These are phyloP conservation scores for Corylus americana DNA, from an alignment of 306 rosid genomes.

Conservation along the genomic window DNA sequence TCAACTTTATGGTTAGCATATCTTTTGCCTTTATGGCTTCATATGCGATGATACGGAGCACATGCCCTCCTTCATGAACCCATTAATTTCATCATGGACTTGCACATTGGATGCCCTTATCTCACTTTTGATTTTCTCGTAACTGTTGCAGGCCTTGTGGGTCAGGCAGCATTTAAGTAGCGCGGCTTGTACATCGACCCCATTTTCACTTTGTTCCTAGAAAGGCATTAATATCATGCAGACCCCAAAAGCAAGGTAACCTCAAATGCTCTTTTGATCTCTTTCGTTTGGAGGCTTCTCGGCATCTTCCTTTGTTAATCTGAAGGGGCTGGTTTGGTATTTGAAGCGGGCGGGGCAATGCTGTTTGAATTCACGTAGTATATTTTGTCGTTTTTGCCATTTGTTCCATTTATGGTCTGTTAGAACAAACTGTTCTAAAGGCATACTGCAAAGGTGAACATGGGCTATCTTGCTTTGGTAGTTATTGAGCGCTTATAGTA, in stretches of 20 bases:
- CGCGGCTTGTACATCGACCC: conserved; percentile 37
- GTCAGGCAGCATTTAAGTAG: conserved; percentile 69
- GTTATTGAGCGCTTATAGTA: background rate
- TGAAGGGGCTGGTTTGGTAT: conserved; percentile 6
- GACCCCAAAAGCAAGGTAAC: conserved; percentile 94
- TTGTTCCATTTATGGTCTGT: background rate
- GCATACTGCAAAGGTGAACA: conserved; percentile 5
- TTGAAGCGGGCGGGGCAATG: conserved; percentile 3
- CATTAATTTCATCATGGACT: conserved; percentile 51
- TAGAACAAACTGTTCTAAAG: background rate
- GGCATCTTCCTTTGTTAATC: conserved; percentile 21
- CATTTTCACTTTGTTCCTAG: conserved; percentile 28
- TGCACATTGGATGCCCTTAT: conserved; percentile 73
- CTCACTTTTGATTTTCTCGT: conserved; percentile 52
- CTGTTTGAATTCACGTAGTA: background rate
- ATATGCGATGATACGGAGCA: conserved; percentile 47
- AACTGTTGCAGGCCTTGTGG: conserved; percentile 60
- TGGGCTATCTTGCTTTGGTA: conserved; percentile 6
- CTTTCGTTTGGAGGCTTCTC: conserved; percentile 25
- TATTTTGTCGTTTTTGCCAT: background rate
- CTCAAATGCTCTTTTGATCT: conserved; percentile 29
- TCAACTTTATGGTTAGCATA: conserved; percentile 22
- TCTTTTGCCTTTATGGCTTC: conserved; percentile 48
- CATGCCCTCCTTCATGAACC: conserved; percentile 51
- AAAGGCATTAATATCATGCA: conserved; percentile 64